phyloP scores from a whole-genome alignment of 805 yeast species.

The Saccharomyces eubayanus region DNA sequence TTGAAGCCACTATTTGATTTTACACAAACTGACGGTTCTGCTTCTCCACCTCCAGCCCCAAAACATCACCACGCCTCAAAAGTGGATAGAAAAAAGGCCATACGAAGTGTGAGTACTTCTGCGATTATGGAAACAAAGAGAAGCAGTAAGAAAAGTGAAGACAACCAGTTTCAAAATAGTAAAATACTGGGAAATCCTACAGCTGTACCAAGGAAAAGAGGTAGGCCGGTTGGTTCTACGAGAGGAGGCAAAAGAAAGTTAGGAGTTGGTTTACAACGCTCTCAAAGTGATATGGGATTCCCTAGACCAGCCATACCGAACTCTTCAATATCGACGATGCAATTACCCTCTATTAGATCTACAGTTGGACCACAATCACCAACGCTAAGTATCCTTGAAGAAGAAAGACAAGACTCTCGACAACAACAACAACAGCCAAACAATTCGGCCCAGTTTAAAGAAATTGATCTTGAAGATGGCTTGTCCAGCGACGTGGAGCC shows the following conservation, averaged over 20 bases:
- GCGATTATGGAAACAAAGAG: conserved; percentile 32
- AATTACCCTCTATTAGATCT: conserved; percentile 16
- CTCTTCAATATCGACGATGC: conserved; percentile 18
- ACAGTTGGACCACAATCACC: conserved; percentile 2
- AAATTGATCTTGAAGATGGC: conserved; percentile 31
- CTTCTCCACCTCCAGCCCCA: conserved; percentile 53
- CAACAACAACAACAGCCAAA: conserved; percentile 1
- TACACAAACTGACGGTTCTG: conserved; percentile 40
- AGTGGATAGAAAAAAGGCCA: conserved; percentile 28
- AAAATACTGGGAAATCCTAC: conserved; percentile 7
- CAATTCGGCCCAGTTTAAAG: conserved; percentile 20
- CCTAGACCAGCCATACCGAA: conserved; percentile 23
- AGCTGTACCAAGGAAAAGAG: conserved; percentile 25
- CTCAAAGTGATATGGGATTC: conserved; percentile 25
- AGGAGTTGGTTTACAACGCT: conserved; percentile 17
- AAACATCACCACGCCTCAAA: conserved; percentile 59
- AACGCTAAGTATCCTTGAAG: not conserved
- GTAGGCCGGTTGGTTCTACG: conserved; percentile 26
- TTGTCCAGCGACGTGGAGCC: conserved; percentile 33
- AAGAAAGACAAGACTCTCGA: conserved; percentile 2
- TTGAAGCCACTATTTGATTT: conserved; percentile 62
- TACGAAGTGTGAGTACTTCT: conserved; percentile 22
- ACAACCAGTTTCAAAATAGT: not conserved
- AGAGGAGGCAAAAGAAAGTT: conserved; percentile 17
- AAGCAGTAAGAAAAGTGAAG: conserved; percentile 37